Evolutionary conservation across 768 basidiomycete species (phyloP).

Genomic region (Nidula microcarpa): DNA sequence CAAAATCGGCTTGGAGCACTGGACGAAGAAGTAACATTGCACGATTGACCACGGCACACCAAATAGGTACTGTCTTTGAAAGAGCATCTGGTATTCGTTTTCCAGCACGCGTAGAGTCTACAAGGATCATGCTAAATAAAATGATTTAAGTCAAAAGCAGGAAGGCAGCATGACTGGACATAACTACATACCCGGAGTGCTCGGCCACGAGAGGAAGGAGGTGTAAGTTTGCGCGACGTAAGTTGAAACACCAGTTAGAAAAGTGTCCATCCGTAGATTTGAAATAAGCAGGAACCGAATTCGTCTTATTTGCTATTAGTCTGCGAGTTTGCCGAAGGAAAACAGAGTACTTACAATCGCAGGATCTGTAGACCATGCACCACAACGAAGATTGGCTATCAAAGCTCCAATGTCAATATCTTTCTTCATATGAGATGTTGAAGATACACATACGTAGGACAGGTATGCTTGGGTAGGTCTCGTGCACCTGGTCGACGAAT

Average conservation of each 20-base stretch:
- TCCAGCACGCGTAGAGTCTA: slow-evolving; percentile 91
- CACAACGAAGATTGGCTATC: slow-evolving; percentile 88
- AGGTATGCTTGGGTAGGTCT: slow-evolving; percentile 39
- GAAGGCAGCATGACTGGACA: not conserved
- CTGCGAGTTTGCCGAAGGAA: not conserved
- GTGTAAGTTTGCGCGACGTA: slow-evolving; percentile 82
- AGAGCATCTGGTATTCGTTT: slow-evolving; percentile 94
- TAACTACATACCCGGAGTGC: slow-evolving; percentile 52
- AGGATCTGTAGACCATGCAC: slow-evolving; percentile 90
- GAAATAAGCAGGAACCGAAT: slow-evolving; percentile 66
- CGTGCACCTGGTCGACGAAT: slow-evolving; percentile 60
- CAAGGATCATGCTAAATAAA: slow-evolving; percentile 65
- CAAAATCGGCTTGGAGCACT: slow-evolving; percentile 7
- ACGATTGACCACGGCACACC: slow-evolving; percentile 88
- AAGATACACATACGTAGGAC: slow-evolving; percentile 42
- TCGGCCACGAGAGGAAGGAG: slow-evolving; percentile 56
- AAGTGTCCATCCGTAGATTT: slow-evolving; percentile 91
- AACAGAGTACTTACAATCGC: slow-evolving; percentile 27
- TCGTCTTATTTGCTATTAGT: slow-evolving; percentile 18
- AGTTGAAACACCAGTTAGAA: slow-evolving; percentile 80
- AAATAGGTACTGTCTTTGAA: slow-evolving; percentile 91
- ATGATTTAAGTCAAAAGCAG: not conserved
- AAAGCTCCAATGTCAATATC: not conserved
- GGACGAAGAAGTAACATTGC: slow-evolving; percentile 39
- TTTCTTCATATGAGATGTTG: not conserved